A percentile compares a stretch with the other conserved stretches of the same genome.
Evolutionary conservation across 257 asterid genomes (phyloP).

Genomic region (Jaltomata sinuosa): DNA sequence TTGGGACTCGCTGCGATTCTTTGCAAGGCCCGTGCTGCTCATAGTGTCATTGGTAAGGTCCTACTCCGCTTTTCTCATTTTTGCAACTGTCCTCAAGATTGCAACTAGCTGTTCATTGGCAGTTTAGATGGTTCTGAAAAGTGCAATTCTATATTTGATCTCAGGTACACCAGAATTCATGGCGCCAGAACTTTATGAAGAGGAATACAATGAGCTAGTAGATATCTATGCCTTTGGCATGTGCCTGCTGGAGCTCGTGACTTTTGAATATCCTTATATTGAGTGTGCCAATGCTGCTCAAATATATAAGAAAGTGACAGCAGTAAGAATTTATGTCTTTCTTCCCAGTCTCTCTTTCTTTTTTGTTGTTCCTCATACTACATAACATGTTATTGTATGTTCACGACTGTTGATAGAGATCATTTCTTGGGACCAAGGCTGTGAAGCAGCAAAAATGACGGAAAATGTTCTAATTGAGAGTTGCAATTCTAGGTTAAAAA

Average conservation of each 20-base stretch:
- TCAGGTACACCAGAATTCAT: constrained; percentile 93
- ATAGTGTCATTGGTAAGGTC: constrained; percentile 81
- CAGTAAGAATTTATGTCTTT: constrained; percentile 45
- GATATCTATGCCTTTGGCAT: constrained; percentile 95
- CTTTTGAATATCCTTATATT: constrained; percentile 82
- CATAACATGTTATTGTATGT: not conserved
- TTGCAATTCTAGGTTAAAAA: not conserved
- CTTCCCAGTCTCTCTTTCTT: not conserved
- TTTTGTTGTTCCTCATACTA: not conserved
- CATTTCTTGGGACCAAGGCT: not conserved
- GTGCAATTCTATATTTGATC: constrained; percentile 6
- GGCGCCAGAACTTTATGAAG: constrained; percentile 98
- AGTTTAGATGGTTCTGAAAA: not conserved
- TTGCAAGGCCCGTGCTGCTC: constrained; percentile 83
- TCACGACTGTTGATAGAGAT: not conserved
- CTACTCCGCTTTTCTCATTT: not conserved
- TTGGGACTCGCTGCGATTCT: constrained; percentile 91
- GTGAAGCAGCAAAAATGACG: not conserved
- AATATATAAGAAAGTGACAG: constrained; percentile 82
- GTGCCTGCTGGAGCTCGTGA: constrained; percentile 94
- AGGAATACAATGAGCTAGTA: constrained; percentile 88
- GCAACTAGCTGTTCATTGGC: not conserved
- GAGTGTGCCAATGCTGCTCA: constrained; percentile 96
- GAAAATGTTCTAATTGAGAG: not conserved
- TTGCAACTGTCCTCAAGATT: not conserved